Conservation (phyloP, 2,329 filamentous ascomycete genomes). For the Cadophora sp. region DNA sequence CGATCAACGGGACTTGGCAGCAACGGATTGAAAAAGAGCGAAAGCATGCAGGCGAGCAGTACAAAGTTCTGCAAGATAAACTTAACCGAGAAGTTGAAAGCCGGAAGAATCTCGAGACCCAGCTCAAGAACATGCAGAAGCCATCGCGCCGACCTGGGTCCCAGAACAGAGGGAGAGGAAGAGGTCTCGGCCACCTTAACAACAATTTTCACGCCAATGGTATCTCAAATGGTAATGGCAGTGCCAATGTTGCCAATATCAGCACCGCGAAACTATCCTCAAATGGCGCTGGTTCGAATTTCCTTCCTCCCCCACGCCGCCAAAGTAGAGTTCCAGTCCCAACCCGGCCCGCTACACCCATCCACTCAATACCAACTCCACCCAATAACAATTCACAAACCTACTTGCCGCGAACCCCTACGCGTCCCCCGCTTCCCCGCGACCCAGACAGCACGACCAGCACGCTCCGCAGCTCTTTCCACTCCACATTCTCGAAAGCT, state of each 20-base stretch:
- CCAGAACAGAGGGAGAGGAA: slow-evolving; percentile 27
- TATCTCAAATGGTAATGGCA: background rate
- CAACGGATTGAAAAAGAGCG: slow-evolving; percentile 32
- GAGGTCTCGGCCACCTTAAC: slow-evolving; percentile 23
- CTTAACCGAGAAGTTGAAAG: slow-evolving; percentile 31
- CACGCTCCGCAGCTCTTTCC: slow-evolving; percentile 30
- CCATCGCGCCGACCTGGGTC: slow-evolving; percentile 15
- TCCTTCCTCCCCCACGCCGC: background rate
- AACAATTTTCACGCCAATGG: background rate
- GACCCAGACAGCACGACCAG: slow-evolving; percentile 30
- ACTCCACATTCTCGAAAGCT: slow-evolving; percentile 31
- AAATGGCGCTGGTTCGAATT: background rate
- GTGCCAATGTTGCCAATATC: background rate
- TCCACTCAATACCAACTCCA: background rate
- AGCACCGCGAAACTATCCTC: background rate
- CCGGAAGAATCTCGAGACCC: slow-evolving; percentile 30
- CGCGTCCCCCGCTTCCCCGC: slow-evolving; percentile 16
- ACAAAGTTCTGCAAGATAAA: slow-evolving; percentile 33
- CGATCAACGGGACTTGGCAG: slow-evolving; percentile 31
- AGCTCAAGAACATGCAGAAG: slow-evolving; percentile 27
- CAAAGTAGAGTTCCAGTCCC: slow-evolving; percentile 1
- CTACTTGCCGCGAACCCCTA: slow-evolving; percentile 28
- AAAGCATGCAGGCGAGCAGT: slow-evolving; percentile 34
- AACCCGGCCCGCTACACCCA: slow-evolving; percentile 14
- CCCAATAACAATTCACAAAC: background rate